A percentile compares a stretch with the other conserved stretches of the same genome.
Evolutionary conservation across 2,329 filamentous ascomycete genomes (phyloP).

Genomic region (Coleophoma eucalyptorum): DNA sequence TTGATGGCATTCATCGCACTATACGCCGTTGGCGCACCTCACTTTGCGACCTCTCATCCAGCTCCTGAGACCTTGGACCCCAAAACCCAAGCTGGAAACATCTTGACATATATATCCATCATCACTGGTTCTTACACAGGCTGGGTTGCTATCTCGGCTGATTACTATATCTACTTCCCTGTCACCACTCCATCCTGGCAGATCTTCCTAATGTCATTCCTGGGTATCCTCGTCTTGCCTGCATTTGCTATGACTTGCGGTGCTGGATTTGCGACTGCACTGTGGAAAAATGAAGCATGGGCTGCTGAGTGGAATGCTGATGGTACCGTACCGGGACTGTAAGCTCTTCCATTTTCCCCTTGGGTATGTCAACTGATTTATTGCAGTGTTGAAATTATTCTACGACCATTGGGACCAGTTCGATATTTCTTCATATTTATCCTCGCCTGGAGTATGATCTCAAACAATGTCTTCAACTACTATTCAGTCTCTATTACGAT

Average conservation of each 20-base stretch:
- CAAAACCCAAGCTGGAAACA: slow-evolving; percentile 28
- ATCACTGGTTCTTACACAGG: slow-evolving; percentile 44
- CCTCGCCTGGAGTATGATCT: slow-evolving; percentile 6
- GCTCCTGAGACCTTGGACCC: not conserved
- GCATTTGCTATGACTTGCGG: slow-evolving; percentile 7
- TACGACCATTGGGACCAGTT: slow-evolving; percentile 2
- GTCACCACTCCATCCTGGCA: slow-evolving; percentile 38
- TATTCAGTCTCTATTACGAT: slow-evolving; percentile 4
- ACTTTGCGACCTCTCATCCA: not conserved
- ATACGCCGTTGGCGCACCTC: not conserved
- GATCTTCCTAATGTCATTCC: slow-evolving; percentile 43
- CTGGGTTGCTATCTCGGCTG: slow-evolving; percentile 39
- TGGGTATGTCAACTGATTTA: not conserved
- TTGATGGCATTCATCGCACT: slow-evolving; percentile 1
- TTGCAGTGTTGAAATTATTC: slow-evolving; percentile 1
- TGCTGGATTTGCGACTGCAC: slow-evolving; percentile 5
- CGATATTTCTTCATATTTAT: slow-evolving; percentile 9
- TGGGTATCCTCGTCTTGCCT: slow-evolving; percentile 25
- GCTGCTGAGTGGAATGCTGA: slow-evolving; percentile 2
- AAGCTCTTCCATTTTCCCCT: not conserved
- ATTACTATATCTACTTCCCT: slow-evolving; percentile 44
- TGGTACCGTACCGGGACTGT: slow-evolving; percentile 1
- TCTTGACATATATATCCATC: slow-evolving; percentile 38
- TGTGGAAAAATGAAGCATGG: slow-evolving; percentile 5
- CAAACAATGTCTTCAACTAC: slow-evolving; percentile 8